Evolutionary conservation across 257 asterid species (phyloP).

Genomic region (Dorcoceras hygrometricum): DNA sequence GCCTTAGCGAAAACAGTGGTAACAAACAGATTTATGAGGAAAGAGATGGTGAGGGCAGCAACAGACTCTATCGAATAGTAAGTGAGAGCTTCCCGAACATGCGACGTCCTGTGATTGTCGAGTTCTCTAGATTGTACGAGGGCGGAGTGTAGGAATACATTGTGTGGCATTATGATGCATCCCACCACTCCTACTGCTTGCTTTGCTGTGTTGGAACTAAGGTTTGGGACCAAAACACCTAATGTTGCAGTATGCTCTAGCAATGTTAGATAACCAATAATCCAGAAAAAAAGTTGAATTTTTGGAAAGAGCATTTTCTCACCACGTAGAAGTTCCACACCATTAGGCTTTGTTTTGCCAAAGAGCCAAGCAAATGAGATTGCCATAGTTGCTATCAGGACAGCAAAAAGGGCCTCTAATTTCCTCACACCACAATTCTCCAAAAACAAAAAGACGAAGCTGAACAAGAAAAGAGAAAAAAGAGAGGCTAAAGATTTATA

Average conservation of each 20-base stretch:
- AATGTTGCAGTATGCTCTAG: conserved; percentile 1
- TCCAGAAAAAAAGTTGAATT: no score
- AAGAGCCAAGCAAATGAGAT: conserved; percentile 80
- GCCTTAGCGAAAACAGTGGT: conserved; percentile 76
- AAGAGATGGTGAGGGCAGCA: conserved; percentile 59
- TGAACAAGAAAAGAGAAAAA: conserved; percentile 30
- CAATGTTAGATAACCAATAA: background rate
- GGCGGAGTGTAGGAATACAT: conserved; percentile 74
- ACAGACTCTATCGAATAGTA: conserved; percentile 77
- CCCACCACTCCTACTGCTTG: conserved; percentile 88
- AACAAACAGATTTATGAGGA: conserved; percentile 62
- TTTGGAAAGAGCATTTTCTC: conserved; percentile 17
- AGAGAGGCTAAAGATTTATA: background rate
- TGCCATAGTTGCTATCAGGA: conserved; percentile 71
- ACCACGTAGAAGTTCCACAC: conserved; percentile 65
- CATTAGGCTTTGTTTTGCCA: conserved; percentile 73
- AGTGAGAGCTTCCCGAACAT: conserved; percentile 63
- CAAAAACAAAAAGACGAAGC: conserved; percentile 68
- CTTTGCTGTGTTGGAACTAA: conserved; percentile 60
- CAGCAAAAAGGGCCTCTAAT: conserved; percentile 75
- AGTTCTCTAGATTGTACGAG: conserved; percentile 73
- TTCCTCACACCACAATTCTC: conserved; percentile 79
- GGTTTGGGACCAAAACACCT: conserved; percentile 73
- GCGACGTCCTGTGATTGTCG: conserved; percentile 47
- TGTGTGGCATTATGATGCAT: conserved; percentile 83